Conservation (phyloP, 129 eudicot species). For the Calendula officinalis region DNA sequence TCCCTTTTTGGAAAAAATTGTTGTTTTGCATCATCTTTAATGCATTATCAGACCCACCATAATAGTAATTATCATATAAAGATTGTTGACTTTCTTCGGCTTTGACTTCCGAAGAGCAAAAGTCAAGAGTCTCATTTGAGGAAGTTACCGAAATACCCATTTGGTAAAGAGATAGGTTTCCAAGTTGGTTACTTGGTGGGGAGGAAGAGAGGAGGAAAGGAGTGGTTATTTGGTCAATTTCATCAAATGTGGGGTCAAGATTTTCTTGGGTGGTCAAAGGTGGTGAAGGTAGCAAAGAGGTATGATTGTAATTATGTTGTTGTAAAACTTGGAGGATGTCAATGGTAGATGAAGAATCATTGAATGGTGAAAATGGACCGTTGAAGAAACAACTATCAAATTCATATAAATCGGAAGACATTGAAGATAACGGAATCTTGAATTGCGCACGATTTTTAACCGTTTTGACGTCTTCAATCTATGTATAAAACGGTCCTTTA, state of each 20-base stretch:
- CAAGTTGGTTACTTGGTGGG: constrained; percentile 74
- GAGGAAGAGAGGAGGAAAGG: constrained; percentile 55
- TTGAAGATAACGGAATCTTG: constrained; percentile 21
- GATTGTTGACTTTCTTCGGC: constrained; percentile 61
- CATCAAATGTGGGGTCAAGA: constrained; percentile 36
- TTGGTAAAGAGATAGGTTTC: constrained; percentile 56
- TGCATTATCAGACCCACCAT: constrained; percentile 41
- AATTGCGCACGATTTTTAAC: neutral
- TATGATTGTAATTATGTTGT: constrained; percentile 25
- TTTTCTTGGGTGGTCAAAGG: constrained; percentile 34
- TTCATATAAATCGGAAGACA: constrained; percentile 73
- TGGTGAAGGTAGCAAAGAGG: constrained; percentile 26
- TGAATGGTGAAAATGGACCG: constrained; percentile 60
- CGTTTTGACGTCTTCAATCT: neutral
- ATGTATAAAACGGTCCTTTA: neutral
- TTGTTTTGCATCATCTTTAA: constrained; percentile 80
- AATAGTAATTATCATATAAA: constrained; percentile 25
- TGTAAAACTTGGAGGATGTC: constrained; percentile 48
- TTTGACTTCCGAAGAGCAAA: constrained; percentile 49
- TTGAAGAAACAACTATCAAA: constrained; percentile 55
- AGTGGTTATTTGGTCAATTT: constrained; percentile 53
- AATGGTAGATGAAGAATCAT: constrained; percentile 47
- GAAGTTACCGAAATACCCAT: constrained; percentile 39
- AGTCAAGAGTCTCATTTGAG: constrained; percentile 25
- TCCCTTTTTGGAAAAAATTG: constrained; percentile 51